Conservation (phyloP, 345 rosid genomes). For the Aquilaria malaccensis region DNA sequence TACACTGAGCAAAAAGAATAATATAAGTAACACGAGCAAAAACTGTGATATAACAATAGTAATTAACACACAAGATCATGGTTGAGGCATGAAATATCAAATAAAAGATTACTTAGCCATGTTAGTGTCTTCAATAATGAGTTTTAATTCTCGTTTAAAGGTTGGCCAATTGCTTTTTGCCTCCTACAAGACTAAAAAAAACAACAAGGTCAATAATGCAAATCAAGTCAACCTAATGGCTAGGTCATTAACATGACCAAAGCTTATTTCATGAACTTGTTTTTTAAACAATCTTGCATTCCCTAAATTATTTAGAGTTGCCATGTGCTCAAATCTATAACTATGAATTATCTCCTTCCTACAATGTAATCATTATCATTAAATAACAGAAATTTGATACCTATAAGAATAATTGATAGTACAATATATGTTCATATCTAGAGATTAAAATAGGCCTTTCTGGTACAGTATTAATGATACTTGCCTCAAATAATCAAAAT, state of each 20-base stretch:
- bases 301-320: slow-evolving; percentile 70
- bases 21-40: neutral
- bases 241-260: slow-evolving; percentile 4
- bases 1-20: neutral
- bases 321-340: slow-evolving; percentile 95
- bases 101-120: slow-evolving; percentile 63
- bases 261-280: slow-evolving; percentile 46
- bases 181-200: slow-evolving; percentile 51
- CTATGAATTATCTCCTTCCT: slow-evolving; percentile 97
- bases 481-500: slow-evolving; percentile 90
- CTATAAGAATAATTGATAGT: no score
- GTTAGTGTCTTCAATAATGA: slow-evolving; percentile 89
- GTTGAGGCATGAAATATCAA: neutral
- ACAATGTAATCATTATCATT: slow-evolving; percentile 21
- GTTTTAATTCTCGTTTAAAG: slow-evolving; percentile 80
- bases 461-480: slow-evolving; percentile 22
- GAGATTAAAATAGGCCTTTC: neutral
- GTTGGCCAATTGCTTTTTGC: slow-evolving; percentile 82
- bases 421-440: neutral
- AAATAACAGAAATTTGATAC: neutral
- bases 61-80: neutral
- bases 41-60: neutral
- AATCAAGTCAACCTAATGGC: slow-evolving; percentile 5
- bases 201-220: neutral
- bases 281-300: slow-evolving; percentile 86